These are phyloP conservation scores for Neckera pumila DNA, from an alignment of 225 moss, liverwort and hornwort genomes.

Conservation along the genomic window DNA sequence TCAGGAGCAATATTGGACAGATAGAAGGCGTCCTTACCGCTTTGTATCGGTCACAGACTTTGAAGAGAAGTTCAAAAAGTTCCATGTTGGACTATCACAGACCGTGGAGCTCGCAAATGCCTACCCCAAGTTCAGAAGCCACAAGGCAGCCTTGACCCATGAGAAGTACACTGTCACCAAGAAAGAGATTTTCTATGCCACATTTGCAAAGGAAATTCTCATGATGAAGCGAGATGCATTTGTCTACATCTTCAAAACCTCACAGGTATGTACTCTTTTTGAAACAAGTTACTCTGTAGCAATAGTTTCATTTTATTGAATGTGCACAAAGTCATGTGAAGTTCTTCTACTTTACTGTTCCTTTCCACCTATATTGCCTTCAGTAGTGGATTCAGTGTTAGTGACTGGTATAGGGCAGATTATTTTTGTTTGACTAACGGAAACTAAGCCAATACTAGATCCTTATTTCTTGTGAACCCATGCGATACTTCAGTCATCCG, in stretches of 20 bases:
- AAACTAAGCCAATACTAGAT: neutral
- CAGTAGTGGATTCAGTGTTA: neutral
- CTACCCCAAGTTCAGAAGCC: slow-evolving; percentile 42
- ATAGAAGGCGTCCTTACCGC: slow-evolving; percentile 28
- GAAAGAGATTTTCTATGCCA: slow-evolving; percentile 43
- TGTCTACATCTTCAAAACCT: slow-evolving; percentile 47
- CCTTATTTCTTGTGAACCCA: neutral
- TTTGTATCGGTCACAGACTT: slow-evolving; percentile 34
- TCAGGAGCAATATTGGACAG: slow-evolving; percentile 49
- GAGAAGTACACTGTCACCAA: slow-evolving; percentile 44
- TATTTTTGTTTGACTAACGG: neutral
- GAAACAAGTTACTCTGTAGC: neutral
- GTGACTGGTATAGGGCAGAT: neutral
- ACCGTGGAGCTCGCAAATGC: slow-evolving; percentile 17
- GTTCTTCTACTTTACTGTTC: neutral
- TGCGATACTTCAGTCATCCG: neutral
- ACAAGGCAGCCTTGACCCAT: slow-evolving; percentile 35
- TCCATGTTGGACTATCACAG: slow-evolving; percentile 22
- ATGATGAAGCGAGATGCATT: slow-evolving; percentile 50
- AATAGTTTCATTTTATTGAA: neutral
- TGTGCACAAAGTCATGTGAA: neutral
- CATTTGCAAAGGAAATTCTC: slow-evolving; percentile 43
- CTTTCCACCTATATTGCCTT: neutral
- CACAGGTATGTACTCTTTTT: slow-evolving; percentile 5
- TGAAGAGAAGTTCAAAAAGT: slow-evolving; percentile 26